Base-by-base conservation (phyloP, 441 rosid genomes). In the Erysimum cheiri region DNA sequence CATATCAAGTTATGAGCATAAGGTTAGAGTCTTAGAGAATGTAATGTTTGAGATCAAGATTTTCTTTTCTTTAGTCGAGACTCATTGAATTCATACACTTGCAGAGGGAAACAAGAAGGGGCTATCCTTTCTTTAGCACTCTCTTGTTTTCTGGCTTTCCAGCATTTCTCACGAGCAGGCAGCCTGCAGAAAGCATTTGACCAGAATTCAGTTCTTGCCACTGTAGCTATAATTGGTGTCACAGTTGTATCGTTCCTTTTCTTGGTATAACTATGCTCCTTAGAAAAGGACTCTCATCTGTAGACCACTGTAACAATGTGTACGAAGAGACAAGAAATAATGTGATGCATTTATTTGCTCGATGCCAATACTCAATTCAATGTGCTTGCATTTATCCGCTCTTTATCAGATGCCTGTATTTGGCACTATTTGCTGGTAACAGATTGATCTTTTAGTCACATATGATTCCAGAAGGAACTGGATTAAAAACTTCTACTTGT, bases 81-180 rank as follows among this genome's bases (percentile, higher is more conserved):
- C 53, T 40, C 39, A 46, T 62, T 36, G 67, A 15, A 41, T 33
- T 37, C 40, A 55, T 80, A 36, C 26, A 57, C 24, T 76, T 75
- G 64, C 88, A 90, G 98, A 81, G 97, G 88, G 76, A 81, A 72
- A 31, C 86, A 90, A 78, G 83, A 81, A 74, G 97, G 97, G 40
- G 82, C 85, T 46, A 80, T 92, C 57, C 80, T 90, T 72, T 71
- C 87, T 53, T 60, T 94, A 70, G 81, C 80, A 61, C 80, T 90
- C 40, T 82, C 89, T 15, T 87, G 73, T 41, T 92, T 87, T 73
- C 59, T 94, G 85, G 97, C 88, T 60, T 94, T 82, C 85, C 96
- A 88, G 88, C 99, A 94, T 77, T 88, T 94, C 82, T 87, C 96
- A 46, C 67, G 89, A 76, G 71, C 78, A 24, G 90, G 93, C 68